Evolutionary conservation across 2,329 filamentous ascomycete genomes (phyloP), one percentile per base, ranked within the genome.

Genomic region (Didymellaceae sp.): DNA sequence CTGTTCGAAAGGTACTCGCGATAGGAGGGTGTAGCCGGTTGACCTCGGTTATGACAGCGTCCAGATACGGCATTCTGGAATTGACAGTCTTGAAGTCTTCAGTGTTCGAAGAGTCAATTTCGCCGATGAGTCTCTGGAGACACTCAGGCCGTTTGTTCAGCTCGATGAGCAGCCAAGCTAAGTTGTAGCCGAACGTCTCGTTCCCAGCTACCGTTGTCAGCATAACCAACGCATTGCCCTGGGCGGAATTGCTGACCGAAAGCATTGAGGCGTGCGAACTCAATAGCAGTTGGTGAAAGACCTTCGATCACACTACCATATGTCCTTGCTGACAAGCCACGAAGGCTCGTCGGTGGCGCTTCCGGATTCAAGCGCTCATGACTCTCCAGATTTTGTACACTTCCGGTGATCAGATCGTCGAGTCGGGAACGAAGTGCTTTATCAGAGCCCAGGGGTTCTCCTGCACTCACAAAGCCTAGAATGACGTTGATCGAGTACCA

Each of bases 1-100:
- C 37, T 3, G 37, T 40, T 40, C 37, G 37, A 13, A 40, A 40
- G n/a, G 37, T 40, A 40, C 37, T 40, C 5, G 37, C 37, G 6
- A 40, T 20, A 40, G 37, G 37, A 5, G 37, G 16, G 20, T 40
- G 37, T 10, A 40, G 24, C 16, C 37, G 37, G 5, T 40, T 40
- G 1, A 40, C 10, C 16, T 40, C 37, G 6, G 3, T 26, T 3
- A 40, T 20, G 10, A 40, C 37, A 40, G 37, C 37, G 10, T 40
- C 14, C 16, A 40, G 16, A 18, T 40, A 40, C 6, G 37, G 37
- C 22, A 40, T 40, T 6, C 28, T 28, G n/a, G 37, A 40, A 11
- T 40, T 40, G 9, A 40, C 37, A 11, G 16, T 30, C 24, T n/a
- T 40, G 37, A 40, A 40, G 14, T 40, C 37, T 30, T 18, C 24